phyloP scores from a whole-genome alignment of 73 alveolate genomes.

The Paramecium biaurelia region DNA sequence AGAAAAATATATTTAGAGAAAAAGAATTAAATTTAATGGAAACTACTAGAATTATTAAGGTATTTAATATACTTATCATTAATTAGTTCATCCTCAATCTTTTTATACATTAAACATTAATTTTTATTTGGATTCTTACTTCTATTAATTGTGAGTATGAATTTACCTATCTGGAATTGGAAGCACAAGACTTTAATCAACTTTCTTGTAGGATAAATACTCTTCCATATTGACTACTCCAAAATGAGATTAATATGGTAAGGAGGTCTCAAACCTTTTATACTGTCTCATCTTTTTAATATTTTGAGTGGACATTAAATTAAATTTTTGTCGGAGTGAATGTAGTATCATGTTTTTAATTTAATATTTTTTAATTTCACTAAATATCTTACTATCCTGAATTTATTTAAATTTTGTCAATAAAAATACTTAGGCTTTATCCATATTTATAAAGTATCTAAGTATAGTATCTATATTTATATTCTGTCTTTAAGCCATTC shows the following conservation, averaged over 20 bases:
- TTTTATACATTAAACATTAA: not conserved
- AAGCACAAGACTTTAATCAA: not conserved
- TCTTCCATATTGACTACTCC: not conserved
- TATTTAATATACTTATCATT: not conserved
- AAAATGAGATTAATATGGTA: not conserved
- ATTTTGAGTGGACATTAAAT: not conserved
- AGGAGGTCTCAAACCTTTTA: not conserved
- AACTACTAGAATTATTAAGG: not conserved
- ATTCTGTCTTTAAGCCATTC: not conserved
- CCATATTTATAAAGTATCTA: not conserved
- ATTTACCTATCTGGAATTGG: constrained; percentile 3
- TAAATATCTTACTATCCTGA: not conserved
- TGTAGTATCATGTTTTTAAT: not conserved
- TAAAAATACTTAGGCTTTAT: not conserved
- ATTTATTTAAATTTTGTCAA: not conserved
- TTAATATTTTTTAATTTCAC: not conserved
- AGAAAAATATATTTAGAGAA: too few species aligned
- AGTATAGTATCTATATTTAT: not conserved
- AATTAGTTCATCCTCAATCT: not conserved
- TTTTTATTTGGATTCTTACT: not conserved
- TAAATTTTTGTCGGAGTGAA: not conserved
- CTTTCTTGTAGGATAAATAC: not conserved
- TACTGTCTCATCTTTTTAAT: not conserved
- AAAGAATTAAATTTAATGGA: too few species aligned
- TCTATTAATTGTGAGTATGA: not conserved